Evolutionary conservation across 371 early-diverging fungal genomes (phyloP).

Genomic region (Mortierella sp.): DNA sequence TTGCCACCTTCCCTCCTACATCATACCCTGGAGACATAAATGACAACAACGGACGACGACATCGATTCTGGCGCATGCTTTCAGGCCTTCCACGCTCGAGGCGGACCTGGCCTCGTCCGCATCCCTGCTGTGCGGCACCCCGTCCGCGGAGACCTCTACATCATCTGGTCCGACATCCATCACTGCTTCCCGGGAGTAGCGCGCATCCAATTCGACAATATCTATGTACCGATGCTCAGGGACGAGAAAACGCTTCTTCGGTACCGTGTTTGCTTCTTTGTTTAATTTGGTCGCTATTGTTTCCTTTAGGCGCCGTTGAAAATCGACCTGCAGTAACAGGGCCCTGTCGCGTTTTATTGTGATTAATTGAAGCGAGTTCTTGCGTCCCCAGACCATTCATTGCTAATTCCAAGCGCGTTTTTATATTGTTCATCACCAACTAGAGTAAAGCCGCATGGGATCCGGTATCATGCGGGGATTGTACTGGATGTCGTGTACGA

Average conservation of each 20-base stretch:
- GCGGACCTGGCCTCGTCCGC: neutral
- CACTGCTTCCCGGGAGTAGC: conserved; percentile 8
- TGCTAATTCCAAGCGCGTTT: neutral
- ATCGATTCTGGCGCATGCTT: neutral
- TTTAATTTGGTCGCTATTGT: too few species aligned
- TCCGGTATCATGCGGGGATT: conserved; percentile 31
- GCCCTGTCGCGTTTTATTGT: neutral
- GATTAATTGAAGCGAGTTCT: neutral
- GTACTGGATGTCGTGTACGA: conserved; percentile 37
- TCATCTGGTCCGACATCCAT: conserved; percentile 11
- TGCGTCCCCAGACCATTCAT: neutral
- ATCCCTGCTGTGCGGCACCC: conserved; percentile 5
- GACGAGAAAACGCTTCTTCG: neutral
- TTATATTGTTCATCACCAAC: neutral
- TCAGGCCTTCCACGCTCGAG: neutral
- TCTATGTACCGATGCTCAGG: conserved; percentile 10
- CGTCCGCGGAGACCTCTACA: neutral
- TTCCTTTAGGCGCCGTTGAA: neutral
- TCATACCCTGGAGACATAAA: neutral
- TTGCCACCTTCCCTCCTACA: too few species aligned
- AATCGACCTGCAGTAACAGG: neutral
- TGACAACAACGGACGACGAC: neutral
- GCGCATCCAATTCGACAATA: conserved; percentile 2
- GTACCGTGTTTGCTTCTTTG: neutral
- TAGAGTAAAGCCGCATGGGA: conserved; percentile 48